A percentile compares a stretch with the other conserved stretches of the same genome.
phyloP scores from a whole-genome alignment of 139 green algal species.

The Chlamydomonas incerta region DNA sequence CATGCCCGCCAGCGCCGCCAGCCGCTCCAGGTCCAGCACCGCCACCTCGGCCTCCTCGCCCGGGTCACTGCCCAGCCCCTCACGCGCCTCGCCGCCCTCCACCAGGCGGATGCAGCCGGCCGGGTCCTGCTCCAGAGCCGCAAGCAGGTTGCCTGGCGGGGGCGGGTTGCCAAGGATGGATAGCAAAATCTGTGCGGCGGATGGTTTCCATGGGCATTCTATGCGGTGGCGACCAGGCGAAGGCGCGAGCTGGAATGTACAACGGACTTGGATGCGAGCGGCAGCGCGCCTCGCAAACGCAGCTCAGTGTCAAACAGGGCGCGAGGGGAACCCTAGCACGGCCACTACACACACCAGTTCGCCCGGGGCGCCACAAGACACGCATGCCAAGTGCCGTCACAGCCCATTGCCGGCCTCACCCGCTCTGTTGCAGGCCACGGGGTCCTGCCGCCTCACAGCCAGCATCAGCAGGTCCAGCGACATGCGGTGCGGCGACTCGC shows the following conservation, averaged over 20 bases:
- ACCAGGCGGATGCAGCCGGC: conserved; percentile 3
- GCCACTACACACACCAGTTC: too few species aligned
- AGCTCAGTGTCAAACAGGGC: too few species aligned
- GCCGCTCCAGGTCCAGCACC: neutral
- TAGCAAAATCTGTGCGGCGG: neutral
- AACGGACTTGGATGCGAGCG: too few species aligned
- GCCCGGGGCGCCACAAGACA: too few species aligned
- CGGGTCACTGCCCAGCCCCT: too few species aligned
- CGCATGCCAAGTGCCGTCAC: too few species aligned
- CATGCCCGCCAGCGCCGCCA: neutral
- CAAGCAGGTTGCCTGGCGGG: conserved; percentile 15
- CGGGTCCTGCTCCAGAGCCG: conserved; percentile 25
- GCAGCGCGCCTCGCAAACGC: too few species aligned
- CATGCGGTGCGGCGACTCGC: neutral
- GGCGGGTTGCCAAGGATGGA: too few species aligned
- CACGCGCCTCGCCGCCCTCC: neutral
- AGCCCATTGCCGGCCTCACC: neutral
- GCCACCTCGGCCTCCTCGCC: neutral
- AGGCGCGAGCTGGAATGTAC: too few species aligned
- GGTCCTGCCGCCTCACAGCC: conserved; percentile 30
- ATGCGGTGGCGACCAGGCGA: too few species aligned
- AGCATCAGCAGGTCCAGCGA: conserved; percentile 20
- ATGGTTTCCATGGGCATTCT: neutral
- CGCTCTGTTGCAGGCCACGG: conserved; percentile 29
- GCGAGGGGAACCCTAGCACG: too few species aligned